phyloP scores from a whole-genome alignment of 2,329 filamentous ascomycete species.

The Claviceps sp. region DNA sequence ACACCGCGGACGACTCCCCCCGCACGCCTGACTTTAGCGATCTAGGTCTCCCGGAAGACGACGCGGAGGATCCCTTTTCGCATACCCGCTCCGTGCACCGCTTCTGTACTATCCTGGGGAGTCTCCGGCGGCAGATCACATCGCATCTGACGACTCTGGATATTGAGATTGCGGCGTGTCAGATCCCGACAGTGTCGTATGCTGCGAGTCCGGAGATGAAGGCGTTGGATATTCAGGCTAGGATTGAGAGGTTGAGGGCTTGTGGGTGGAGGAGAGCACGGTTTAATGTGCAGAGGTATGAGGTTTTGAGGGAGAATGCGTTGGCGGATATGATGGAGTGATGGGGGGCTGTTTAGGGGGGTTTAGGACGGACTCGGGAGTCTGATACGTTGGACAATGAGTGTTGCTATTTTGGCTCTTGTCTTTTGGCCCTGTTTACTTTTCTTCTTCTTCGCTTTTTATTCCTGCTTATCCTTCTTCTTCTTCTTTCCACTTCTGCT shows the following conservation, averaged over 20 bases:
- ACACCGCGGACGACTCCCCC: neutral
- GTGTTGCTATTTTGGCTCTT: neutral
- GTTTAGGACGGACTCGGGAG: neutral
- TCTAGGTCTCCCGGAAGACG: constrained; percentile 2
- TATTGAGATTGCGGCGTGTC: constrained; percentile 20
- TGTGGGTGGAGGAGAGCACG: constrained; percentile 41
- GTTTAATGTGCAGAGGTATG: constrained; percentile 40
- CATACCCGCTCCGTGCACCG: constrained; percentile 32
- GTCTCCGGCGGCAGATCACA: constrained; percentile 34
- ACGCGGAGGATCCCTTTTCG: constrained; percentile 21
- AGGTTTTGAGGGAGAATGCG: constrained; percentile 35
- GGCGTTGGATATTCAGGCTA: constrained; percentile 29
- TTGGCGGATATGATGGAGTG: constrained; percentile 31
- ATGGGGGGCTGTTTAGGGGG: neutral
- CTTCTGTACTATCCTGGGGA: constrained; percentile 33
- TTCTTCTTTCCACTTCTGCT: neutral
- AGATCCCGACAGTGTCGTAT: constrained; percentile 9
- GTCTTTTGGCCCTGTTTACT: too few species aligned
- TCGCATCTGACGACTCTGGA: constrained; percentile 35
- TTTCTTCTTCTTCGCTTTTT: neutral
- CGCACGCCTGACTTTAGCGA: constrained; percentile 5
- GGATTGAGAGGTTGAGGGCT: constrained; percentile 41
- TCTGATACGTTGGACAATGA: neutral
- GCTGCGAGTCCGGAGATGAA: constrained; percentile 21
- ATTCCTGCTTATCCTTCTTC: neutral